These are phyloP conservation scores for Colletotrichum sp. DNA, from an alignment of 2,329 filamentous ascomycete genomes.

Conservation along the genomic window DNA sequence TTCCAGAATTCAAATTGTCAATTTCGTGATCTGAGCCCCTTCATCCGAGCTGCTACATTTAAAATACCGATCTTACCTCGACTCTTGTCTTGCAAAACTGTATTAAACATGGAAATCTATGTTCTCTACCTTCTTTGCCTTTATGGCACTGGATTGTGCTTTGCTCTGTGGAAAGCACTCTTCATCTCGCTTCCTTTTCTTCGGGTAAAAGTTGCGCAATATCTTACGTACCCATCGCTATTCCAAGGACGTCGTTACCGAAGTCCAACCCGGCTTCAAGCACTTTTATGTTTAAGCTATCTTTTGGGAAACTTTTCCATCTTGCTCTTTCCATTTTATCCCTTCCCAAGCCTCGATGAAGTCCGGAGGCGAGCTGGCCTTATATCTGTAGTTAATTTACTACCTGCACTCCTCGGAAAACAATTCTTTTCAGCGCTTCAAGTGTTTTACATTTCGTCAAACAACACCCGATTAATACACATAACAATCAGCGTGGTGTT, in stretches of 20 bases:
- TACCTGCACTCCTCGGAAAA: not conserved
- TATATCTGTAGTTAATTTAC: not conserved
- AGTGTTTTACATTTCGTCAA: not conserved
- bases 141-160: not conserved
- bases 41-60: not conserved
- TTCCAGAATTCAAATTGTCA: not conserved
- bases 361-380: not conserved
- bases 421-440: not conserved
- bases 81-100: not conserved
- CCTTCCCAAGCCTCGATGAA: not conserved
- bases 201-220: not conserved
- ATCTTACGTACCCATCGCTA: not conserved
- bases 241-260: not conserved
- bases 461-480: not conserved
- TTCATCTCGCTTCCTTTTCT: not conserved
- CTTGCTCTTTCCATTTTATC: not conserved
- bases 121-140: not conserved
- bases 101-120: not conserved
- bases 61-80: not conserved
- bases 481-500: not conserved
- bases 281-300: not conserved
- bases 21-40: not conserved
- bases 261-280: not conserved
- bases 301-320: not conserved
- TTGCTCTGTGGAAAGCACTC: not conserved